A percentile compares a stretch with the other conserved stretches of the same genome.
These are phyloP conservation scores for Podospora tetraspora DNA, from an alignment of 495 filamentous ascomycete species.

Conservation along the genomic window DNA sequence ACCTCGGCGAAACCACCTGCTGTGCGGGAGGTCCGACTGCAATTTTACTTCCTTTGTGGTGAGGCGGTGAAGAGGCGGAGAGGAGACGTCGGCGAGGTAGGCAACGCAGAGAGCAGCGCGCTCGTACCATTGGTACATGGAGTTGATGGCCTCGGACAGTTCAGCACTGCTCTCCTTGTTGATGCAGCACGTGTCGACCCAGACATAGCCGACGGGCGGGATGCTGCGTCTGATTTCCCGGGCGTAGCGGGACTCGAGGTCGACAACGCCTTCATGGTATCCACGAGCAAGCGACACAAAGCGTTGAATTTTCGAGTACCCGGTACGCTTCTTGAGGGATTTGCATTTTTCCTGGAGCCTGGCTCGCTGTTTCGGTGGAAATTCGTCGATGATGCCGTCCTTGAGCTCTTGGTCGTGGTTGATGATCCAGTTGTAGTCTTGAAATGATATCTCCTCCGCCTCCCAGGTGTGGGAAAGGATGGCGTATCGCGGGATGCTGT, in stretches of 20 bases:
- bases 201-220: background rate
- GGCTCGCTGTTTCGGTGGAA: background rate
- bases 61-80: too few species aligned
- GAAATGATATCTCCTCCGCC: background rate
- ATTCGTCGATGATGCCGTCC: background rate
- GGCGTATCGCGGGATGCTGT: background rate
- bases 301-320: background rate
- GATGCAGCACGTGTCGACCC: background rate
- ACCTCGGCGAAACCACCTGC: constrained; percentile 37
- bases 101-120: too few species aligned
- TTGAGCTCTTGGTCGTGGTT: background rate
- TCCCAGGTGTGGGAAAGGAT: background rate
- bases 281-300: background rate
- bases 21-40: background rate
- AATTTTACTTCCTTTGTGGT: too few species aligned
- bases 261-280: background rate
- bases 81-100: too few species aligned
- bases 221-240: too few species aligned
- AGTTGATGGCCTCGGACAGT: constrained; percentile 17
- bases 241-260: background rate
- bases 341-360: background rate
- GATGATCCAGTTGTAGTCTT: background rate
- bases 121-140: constrained; percentile 14
- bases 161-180: too few species aligned
- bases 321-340: background rate